Conservation (phyloP, 2,329 filamentous ascomycete genomes). For the Thelonectria blattea region DNA sequence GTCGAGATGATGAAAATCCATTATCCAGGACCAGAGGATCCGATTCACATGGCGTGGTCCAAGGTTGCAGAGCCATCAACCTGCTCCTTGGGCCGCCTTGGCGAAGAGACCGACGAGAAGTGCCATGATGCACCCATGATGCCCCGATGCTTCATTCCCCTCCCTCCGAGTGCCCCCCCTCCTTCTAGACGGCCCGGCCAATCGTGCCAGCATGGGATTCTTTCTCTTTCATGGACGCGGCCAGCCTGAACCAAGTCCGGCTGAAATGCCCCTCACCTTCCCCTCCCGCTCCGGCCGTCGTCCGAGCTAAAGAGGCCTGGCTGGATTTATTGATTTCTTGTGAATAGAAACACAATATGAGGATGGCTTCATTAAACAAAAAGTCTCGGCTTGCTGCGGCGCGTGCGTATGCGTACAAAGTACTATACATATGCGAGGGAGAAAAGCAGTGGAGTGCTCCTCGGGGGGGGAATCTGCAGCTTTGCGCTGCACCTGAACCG, state of each 20-base stretch:
- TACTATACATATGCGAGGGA: conserved; percentile 9
- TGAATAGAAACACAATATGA: not conserved
- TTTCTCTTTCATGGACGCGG: not conserved
- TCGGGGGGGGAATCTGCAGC: conserved; percentile 17
- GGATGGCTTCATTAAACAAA: not conserved
- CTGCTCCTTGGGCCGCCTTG: conserved; percentile 2
- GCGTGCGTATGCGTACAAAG: conserved; percentile 14
- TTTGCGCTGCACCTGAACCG: not conserved
- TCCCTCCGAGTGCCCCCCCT: not conserved
- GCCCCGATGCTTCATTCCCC: conserved; percentile 2
- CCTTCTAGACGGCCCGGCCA: conserved; percentile 4
- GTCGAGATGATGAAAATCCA: not conserved
- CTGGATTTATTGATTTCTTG: not conserved
- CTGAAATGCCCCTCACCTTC: conserved; percentile 9
- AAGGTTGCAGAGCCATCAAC: conserved; percentile 14
- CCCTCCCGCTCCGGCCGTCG: conserved; percentile 6
- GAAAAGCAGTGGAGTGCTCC: conserved; percentile 1
- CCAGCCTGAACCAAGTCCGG: conserved; percentile 13
- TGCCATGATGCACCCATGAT: conserved; percentile 21
- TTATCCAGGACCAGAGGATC: conserved; percentile 20
- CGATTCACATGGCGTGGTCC: conserved; percentile 24
- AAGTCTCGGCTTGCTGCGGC: conserved; percentile 9
- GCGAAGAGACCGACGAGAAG: conserved; percentile 3
- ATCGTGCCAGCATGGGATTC: conserved; percentile 10
- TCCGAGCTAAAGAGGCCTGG: not conserved